Evolutionary conservation across 805 yeast genomes (phyloP).

Genomic region (Isabelozyma heimii): DNA sequence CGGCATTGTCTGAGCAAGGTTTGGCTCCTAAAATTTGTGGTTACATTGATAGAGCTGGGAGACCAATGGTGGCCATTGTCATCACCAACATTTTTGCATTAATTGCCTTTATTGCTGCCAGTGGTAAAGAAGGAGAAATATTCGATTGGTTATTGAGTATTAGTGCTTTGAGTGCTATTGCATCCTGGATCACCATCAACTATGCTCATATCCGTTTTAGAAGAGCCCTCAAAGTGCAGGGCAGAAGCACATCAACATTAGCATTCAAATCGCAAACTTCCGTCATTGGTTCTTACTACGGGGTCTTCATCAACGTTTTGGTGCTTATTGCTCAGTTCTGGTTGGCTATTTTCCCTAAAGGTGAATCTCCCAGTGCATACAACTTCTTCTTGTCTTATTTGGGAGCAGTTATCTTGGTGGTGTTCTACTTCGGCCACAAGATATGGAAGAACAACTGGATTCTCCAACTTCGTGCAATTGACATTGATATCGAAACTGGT

Average conservation of each 20-base stretch:
- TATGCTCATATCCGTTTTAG: conserved; percentile 40
- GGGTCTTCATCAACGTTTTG: conserved; percentile 28
- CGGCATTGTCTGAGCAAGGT: conserved; percentile 65
- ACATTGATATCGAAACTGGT: conserved; percentile 41
- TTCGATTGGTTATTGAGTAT: conserved; percentile 41
- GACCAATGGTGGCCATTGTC: conserved; percentile 69
- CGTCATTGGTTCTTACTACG: conserved; percentile 32
- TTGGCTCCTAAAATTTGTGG: conserved; percentile 60
- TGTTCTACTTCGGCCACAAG: conserved; percentile 40
- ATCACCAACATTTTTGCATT: conserved; percentile 55
- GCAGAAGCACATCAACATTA: conserved; percentile 35
- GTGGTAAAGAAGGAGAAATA: conserved; percentile 37
- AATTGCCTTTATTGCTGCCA: conserved; percentile 51
- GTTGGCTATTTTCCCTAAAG: conserved; percentile 39
- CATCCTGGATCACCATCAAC: conserved; percentile 41
- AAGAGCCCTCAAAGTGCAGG: conserved; percentile 31
- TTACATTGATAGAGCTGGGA: conserved; percentile 72
- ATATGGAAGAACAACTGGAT: conserved; percentile 39
- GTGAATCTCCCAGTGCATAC: conserved; percentile 32
- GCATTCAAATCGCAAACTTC: conserved; percentile 38
- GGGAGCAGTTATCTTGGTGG: conserved; percentile 34
- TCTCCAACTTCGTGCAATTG: conserved; percentile 30
- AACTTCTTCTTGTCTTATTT: conserved; percentile 36
- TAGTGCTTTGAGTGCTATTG: conserved; percentile 40
- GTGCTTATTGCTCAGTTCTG: conserved; percentile 43